A percentile compares a stretch with the other conserved stretches of the same genome.
Conservation (phyloP, 306 rosid genomes). For the Cucurbita ficifolia region DNA sequence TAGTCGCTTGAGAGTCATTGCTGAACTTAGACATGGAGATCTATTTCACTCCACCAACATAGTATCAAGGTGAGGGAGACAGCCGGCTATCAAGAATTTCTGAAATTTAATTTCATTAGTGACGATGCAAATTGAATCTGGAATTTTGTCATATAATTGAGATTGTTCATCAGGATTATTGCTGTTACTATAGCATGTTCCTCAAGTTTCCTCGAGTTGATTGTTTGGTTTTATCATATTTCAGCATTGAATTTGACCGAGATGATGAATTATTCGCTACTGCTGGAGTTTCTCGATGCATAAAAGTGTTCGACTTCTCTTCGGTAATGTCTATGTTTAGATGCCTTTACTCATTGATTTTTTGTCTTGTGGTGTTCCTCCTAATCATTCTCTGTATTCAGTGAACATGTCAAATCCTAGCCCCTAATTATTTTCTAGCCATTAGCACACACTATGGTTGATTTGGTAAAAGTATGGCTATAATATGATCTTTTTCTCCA, state of each 20-base stretch:
- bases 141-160: background rate
- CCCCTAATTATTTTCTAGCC: background rate
- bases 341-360: constrained; percentile 1
- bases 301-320: constrained; percentile 88
- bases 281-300: constrained; percentile 96
- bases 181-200: background rate
- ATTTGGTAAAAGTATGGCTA: background rate
- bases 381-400: background rate
- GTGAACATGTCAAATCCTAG: background rate
- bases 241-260: constrained; percentile 93
- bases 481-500: background rate
- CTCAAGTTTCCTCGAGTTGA: constrained; percentile 8
- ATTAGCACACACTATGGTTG: background rate
- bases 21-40: constrained; percentile 82
- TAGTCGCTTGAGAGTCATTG: constrained; percentile 91
- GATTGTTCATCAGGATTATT: background rate
- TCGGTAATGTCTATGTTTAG: constrained; percentile 32
- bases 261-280: constrained; percentile 91
- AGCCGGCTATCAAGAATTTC: background rate
- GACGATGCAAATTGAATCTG: background rate
- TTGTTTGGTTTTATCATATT: constrained; percentile 19
- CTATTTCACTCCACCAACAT: constrained; percentile 90
- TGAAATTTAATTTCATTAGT: background rate
- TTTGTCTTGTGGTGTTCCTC: background rate
- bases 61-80: constrained; percentile 72